These are phyloP conservation scores for Daphne laureola DNA, from an alignment of 441 rosid genomes.

Conservation along the genomic window DNA sequence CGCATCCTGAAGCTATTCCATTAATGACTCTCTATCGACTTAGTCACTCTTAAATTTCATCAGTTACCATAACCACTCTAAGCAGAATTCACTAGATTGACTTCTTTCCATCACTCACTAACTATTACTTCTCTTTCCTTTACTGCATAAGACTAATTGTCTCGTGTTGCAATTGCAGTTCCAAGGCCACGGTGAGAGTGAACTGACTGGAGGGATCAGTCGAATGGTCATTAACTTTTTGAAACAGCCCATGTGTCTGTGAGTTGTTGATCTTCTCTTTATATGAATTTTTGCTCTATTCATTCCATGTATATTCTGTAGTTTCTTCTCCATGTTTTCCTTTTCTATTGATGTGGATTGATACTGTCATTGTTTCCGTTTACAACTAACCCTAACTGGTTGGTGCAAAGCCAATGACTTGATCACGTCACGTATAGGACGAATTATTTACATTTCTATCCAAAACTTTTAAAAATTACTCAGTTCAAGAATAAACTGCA, in stretches of 20 bases:
- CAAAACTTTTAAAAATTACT: too few species aligned
- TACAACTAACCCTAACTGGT: too few species aligned
- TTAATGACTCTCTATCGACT: too few species aligned
- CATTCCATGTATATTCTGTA: background rate
- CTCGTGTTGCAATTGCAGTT: constrained; percentile 25
- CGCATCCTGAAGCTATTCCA: too few species aligned
- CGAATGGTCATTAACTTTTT: constrained; percentile 49
- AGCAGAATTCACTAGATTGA: background rate
- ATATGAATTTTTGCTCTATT: background rate
- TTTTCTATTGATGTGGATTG: background rate
- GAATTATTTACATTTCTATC: too few species aligned
- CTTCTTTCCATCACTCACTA: constrained; percentile 1
- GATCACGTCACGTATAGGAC: too few species aligned
- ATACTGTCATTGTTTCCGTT: too few species aligned
- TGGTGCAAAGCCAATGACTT: too few species aligned
- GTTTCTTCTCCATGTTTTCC: background rate
- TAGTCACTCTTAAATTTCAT: too few species aligned
- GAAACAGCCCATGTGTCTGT: constrained; percentile 55
- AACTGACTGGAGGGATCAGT: constrained; percentile 19
- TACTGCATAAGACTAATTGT: constrained; percentile 1
- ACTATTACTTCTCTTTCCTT: background rate
- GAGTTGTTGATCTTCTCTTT: constrained; percentile 27
- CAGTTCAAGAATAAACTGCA: too few species aligned
- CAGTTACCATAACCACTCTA: background rate
- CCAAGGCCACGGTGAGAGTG: constrained; percentile 30